phyloP scores from a whole-genome alignment of 257 asterid genomes.

The Nicotiana obtusifolia region DNA sequence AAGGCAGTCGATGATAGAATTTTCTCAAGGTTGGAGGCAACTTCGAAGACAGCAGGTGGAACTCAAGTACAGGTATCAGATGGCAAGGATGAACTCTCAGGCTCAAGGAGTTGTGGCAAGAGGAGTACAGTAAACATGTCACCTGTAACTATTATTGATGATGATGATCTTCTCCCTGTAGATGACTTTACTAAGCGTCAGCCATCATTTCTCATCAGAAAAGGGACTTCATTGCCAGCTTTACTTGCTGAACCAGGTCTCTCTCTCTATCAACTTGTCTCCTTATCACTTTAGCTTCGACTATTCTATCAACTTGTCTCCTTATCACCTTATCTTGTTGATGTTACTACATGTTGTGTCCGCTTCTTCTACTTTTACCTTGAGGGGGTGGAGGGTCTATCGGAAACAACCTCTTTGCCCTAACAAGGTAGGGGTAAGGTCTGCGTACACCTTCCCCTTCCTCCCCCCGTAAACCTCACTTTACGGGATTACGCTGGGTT shows the following conservation, averaged over 20 bases:
- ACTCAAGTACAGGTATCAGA: slow-evolving; percentile 21
- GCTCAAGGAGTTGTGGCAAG: slow-evolving; percentile 20
- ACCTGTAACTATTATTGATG: slow-evolving; percentile 16
- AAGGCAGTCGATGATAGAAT: slow-evolving; percentile 14
- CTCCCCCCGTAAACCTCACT: no score
- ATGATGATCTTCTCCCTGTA: slow-evolving; percentile 45
- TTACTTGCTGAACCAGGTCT: slow-evolving; percentile 4
- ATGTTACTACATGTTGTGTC: no score
- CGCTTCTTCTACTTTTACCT: no score
- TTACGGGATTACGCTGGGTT: no score
- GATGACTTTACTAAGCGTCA: slow-evolving; percentile 27
- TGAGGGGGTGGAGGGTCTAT: no score
- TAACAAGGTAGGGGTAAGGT: no score
- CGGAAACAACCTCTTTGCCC: no score
- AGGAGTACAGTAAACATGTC: slow-evolving; percentile 13
- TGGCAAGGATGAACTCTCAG: slow-evolving; percentile 25
- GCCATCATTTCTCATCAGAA: slow-evolving; percentile 30
- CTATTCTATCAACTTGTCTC: no score
- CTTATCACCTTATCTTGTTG: no score
- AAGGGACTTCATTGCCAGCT: slow-evolving; percentile 24
- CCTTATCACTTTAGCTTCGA: no score
- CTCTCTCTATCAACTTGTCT: neutral
- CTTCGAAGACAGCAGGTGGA: slow-evolving; percentile 29
- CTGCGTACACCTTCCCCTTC: no score
- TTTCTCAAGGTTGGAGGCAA: slow-evolving; percentile 22